Conservation (phyloP, 108 stramenopile genomes). For the Cyclotella distinguenda region DNA sequence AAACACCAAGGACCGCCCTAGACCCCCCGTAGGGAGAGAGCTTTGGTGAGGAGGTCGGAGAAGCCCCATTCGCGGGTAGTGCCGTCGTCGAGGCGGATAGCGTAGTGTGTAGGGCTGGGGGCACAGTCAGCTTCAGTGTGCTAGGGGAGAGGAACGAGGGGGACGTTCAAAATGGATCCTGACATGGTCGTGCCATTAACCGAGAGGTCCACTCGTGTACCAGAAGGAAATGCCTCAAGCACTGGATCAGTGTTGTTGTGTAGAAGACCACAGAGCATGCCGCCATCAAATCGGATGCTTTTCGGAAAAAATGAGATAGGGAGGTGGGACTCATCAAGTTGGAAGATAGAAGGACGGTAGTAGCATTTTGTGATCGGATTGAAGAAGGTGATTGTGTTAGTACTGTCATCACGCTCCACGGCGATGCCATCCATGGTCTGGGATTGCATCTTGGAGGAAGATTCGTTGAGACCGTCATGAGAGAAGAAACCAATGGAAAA, state of each 20-base stretch:
- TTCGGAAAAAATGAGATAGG: neutral
- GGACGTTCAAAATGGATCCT: constrained; percentile 9
- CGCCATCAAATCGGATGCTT: neutral
- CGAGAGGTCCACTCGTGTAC: neutral
- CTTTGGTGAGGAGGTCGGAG: too few relatives aligned
- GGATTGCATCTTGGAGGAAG: too few relatives aligned
- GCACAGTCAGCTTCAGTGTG: too few relatives aligned
- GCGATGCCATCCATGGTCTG: neutral
- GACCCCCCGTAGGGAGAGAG: too few relatives aligned
- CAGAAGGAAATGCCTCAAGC: constrained; percentile 9
- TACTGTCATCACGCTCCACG: neutral
- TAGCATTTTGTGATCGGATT: neutral
- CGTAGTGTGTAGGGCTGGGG: too few relatives aligned
- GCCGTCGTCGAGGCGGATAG: too few relatives aligned
- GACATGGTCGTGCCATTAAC: neutral
- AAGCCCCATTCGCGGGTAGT: too few relatives aligned
- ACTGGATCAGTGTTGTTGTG: constrained; percentile 9
- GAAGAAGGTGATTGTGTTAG: neutral
- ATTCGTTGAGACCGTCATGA: too few relatives aligned
- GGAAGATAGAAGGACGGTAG: neutral
- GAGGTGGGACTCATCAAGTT: neutral
- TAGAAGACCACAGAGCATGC: constrained; percentile 4
- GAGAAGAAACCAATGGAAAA: too few relatives aligned
- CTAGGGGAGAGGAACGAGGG: too few relatives aligned
- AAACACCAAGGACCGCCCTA: too few relatives aligned